Conservation (phyloP, 176 grass and related monocot species). For the Eragrostis curvula region DNA sequence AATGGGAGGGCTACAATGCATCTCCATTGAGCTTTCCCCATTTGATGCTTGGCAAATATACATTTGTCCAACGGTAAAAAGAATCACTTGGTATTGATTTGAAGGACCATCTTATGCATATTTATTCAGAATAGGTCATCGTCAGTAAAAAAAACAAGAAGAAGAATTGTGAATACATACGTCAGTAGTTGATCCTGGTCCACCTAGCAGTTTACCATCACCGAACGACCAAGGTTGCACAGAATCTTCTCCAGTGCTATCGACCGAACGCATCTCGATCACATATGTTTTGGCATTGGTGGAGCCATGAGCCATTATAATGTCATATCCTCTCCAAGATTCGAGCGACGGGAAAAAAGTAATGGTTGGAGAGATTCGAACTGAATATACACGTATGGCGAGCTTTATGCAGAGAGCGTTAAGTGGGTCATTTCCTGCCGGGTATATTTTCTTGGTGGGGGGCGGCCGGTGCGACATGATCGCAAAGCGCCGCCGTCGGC, state of each 20-base stretch:
- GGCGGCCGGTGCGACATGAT: conserved; percentile 2
- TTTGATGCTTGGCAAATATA: no score
- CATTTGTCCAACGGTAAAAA: neutral
- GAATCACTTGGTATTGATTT: neutral
- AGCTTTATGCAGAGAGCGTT: conserved; percentile 25
- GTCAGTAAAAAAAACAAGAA: neutral
- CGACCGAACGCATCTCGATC: neutral
- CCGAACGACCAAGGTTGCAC: neutral
- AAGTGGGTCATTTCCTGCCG: neutral
- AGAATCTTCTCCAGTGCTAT: neutral
- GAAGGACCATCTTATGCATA: neutral
- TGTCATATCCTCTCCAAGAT: conserved; percentile 27
- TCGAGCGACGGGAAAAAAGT: conserved; percentile 20
- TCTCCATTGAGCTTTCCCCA: no score
- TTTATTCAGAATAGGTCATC: neutral
- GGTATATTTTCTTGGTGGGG: conserved; percentile 16
- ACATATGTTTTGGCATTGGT: neutral
- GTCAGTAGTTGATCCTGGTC: neutral
- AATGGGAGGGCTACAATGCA: no score
- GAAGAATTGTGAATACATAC: no score
- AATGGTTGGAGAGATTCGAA: conserved; percentile 1
- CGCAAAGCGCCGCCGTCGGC: neutral
- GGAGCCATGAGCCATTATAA: neutral
- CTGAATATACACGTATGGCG: neutral
- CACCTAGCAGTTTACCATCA: neutral